These are phyloP conservation scores for Aphanomyces cochlioides DNA, from an alignment of 352 stramenopile genomes.

Conservation along the genomic window DNA sequence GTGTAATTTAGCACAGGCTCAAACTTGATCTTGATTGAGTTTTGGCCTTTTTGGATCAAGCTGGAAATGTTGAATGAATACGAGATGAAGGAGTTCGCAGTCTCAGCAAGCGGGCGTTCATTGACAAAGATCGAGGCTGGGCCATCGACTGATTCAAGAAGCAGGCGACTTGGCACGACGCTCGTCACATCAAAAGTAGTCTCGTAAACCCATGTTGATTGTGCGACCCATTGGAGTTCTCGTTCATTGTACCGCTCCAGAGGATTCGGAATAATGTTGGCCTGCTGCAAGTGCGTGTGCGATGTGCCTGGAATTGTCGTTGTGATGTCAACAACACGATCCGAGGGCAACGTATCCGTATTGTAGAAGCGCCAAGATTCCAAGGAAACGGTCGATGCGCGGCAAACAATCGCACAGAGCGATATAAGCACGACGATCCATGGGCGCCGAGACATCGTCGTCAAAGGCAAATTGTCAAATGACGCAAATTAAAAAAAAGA, in stretches of 20 bases:
- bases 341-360: neutral
- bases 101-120: slow-evolving; percentile 43
- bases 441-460: neutral
- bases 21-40: slow-evolving; percentile 61
- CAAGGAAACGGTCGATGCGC: neutral
- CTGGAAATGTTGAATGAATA: slow-evolving; percentile 46
- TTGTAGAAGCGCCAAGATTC: slow-evolving; percentile 10
- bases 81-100: slow-evolving; percentile 61
- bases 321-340: neutral
- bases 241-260: slow-evolving; percentile 73
- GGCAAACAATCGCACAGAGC: slow-evolving; percentile 1
- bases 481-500: too few species aligned
- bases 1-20: slow-evolving; percentile 52
- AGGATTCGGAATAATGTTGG: slow-evolving; percentile 57
- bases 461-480: too few species aligned
- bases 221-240: slow-evolving; percentile 58
- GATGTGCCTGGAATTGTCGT: slow-evolving; percentile 48
- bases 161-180: slow-evolving; percentile 31
- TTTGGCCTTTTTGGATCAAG: slow-evolving; percentile 34
- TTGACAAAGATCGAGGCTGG: slow-evolving; percentile 68
- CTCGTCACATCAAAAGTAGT: slow-evolving; percentile 35
- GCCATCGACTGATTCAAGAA: slow-evolving; percentile 70
- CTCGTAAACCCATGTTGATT: slow-evolving; percentile 74
- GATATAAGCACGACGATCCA: neutral
- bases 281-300: slow-evolving; percentile 64